Base-by-base conservation (phyloP, 2,329 filamentous ascomycete species). In the Penicillium sp. region DNA sequence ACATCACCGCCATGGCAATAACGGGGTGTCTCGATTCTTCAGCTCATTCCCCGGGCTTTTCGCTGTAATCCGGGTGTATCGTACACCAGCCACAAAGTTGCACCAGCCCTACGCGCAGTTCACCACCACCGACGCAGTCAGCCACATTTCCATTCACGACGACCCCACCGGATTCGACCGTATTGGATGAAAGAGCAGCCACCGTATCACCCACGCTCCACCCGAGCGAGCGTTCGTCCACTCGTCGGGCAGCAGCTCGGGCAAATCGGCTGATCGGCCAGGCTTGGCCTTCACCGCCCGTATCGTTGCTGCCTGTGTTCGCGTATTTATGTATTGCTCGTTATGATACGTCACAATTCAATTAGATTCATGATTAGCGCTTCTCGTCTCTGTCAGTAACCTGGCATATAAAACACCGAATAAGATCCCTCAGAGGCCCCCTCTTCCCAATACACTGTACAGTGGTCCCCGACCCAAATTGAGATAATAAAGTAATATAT, bases 241-340 rank as follows among this genome's bases (percentile, higher is more conserved):
- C 14, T 58, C 53, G 51, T 14, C 20, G 5, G 6, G 22, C 25
- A 43, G 31, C 47, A 38, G 45, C 28, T 42, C 48, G 38, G 38
- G 38, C 28, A 35, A 48, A 48, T 28, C 39, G 38, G 46, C 41
- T 44, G 48, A 52, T 57, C 50, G 48, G 38, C 36, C 13, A 35
- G 10, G 14, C 46, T 49, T 44, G 48, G 44, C 27, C 2, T 51
- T 57, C 44, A 59, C 58, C 60, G 58, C 57, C 54, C 40, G 46
- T 42, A 60, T 60, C 50, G 55, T 39, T 63, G 60, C 55, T 63
- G 60, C 60, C 60, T 63, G 49, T 35, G 38, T 44, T 25, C 20
- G 48, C 43, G 8, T 36, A 28, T 28, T 22, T 30, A 27, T 10
- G 10, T 38, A 30, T 35, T 27, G 22, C n/a, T n/a, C n/a, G n/a